These are phyloP conservation scores for Bipolaris cookei DNA, from an alignment of 2,329 filamentous ascomycete species.

Conservation along the genomic window DNA sequence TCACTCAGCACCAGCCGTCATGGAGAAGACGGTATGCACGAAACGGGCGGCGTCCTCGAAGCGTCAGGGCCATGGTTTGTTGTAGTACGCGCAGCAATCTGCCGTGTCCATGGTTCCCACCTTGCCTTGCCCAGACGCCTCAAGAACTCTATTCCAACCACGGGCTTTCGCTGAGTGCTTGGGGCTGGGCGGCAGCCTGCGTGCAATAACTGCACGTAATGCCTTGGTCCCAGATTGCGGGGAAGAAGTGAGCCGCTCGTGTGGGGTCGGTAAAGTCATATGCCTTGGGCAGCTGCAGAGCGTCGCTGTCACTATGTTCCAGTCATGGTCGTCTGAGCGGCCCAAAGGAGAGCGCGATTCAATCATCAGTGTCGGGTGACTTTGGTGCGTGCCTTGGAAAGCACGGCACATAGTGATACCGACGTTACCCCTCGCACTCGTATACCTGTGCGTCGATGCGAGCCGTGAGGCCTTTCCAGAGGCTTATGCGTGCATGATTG, in stretches of 20 bases:
- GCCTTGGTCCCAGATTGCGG: conserved; percentile 13
- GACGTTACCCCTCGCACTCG: not conserved
- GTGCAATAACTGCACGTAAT: conserved; percentile 9
- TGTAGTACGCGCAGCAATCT: conserved; percentile 4
- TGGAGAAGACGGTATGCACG: not conserved
- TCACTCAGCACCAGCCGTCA: not conserved
- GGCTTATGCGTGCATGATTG: not conserved
- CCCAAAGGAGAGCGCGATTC: not conserved
- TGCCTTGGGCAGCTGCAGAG: conserved; percentile 5
- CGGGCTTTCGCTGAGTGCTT: not conserved
- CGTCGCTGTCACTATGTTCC: not conserved
- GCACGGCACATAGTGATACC: conserved; percentile 2
- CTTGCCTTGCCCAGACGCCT: conserved; percentile 12
- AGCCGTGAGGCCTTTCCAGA: not conserved
- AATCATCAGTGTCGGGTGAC: not conserved
- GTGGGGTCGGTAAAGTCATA: conserved; percentile 10
- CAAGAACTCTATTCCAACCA: conserved; percentile 4
- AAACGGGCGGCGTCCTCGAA: not conserved
- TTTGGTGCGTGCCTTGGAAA: not conserved
- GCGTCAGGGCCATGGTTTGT: not conserved
- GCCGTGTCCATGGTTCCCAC: conserved; percentile 2
- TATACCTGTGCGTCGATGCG: conserved; percentile 2
- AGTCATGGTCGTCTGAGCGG: not conserved
- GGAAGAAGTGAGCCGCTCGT: conserved; percentile 9
- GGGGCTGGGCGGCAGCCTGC: not conserved